These are phyloP conservation scores for Aurantiochytrium sp. DNA, from an alignment of 108 stramenopile species.

Conservation along the genomic window DNA sequence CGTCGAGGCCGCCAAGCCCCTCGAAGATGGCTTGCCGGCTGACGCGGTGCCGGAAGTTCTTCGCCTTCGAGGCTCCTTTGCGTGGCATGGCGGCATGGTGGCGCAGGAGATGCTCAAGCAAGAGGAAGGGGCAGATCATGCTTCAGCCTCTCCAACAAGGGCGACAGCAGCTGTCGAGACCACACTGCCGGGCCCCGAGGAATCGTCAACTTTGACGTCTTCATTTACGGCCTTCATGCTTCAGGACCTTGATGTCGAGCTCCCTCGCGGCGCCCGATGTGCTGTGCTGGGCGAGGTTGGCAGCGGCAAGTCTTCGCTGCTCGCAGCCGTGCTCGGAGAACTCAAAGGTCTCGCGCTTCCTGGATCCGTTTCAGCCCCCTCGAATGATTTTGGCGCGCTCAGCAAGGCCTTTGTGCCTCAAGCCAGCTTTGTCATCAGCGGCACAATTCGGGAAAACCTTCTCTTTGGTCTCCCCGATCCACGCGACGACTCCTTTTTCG, in stretches of 20 bases:
- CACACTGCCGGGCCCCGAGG: background rate
- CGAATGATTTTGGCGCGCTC: background rate
- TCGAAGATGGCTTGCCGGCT: background rate
- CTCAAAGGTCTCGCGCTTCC: conserved; percentile 4
- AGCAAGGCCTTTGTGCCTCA: conserved; percentile 70
- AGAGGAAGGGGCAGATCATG: background rate
- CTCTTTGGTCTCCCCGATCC: conserved; percentile 43
- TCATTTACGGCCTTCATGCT: background rate
- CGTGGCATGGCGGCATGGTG: background rate
- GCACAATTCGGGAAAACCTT: conserved; percentile 75
- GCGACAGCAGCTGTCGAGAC: background rate
- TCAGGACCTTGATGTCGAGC: background rate
- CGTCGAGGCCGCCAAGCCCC: background rate
- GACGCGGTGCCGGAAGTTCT: background rate
- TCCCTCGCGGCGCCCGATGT: background rate
- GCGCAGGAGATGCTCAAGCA: background rate
- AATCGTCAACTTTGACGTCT: background rate
- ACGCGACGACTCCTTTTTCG: conserved; percentile 68
- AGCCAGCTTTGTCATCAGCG: conserved; percentile 81
- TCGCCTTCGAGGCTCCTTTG: background rate
- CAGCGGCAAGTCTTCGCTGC: conserved; percentile 71
- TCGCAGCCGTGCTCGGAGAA: conserved; percentile 81
- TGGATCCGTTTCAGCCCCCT: background rate
- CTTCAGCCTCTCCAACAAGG: background rate
- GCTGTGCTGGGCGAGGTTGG: conserved; percentile 73